phyloP scores from a whole-genome alignment of 306 rosid species.

The Quercus aquifolioides region DNA sequence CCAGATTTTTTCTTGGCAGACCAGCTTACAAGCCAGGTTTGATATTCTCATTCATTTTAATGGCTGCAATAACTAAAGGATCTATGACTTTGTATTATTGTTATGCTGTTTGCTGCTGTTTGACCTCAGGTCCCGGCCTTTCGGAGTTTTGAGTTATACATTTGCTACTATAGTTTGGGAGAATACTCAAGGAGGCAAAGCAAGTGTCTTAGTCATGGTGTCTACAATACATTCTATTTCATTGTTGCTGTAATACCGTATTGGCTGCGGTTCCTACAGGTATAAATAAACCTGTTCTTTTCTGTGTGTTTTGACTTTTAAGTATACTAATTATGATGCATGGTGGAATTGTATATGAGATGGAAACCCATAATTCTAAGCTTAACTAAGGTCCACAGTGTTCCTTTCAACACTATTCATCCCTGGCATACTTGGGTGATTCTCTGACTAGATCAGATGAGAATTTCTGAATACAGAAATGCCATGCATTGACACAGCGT shows the following conservation, averaged over 20 bases:
- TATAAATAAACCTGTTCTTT: slow-evolving; percentile 4
- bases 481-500: background rate
- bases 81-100: background rate
- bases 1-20: slow-evolving; percentile 67
- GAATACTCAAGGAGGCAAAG: slow-evolving; percentile 57
- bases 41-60: slow-evolving; percentile 4
- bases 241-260: slow-evolving; percentile 49
- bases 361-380: background rate
- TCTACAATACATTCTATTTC: slow-evolving; percentile 46
- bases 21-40: slow-evolving; percentile 78
- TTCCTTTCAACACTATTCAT: background rate
- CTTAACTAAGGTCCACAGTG: background rate
- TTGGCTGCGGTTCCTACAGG: slow-evolving; percentile 71
- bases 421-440: background rate
- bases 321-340: background rate
- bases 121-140: slow-evolving; percentile 54
- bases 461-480: background rate
- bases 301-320: background rate
- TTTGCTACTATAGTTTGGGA: slow-evolving; percentile 74
- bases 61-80: background rate
- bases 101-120: slow-evolving; percentile 19
- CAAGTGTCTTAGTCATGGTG: slow-evolving; percentile 48
- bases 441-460: background rate
- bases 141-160: slow-evolving; percentile 54
- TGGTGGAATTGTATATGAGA: background rate